Conservation (phyloP, 352 stramenopile genomes). For the Globisporangium apiculatum region DNA sequence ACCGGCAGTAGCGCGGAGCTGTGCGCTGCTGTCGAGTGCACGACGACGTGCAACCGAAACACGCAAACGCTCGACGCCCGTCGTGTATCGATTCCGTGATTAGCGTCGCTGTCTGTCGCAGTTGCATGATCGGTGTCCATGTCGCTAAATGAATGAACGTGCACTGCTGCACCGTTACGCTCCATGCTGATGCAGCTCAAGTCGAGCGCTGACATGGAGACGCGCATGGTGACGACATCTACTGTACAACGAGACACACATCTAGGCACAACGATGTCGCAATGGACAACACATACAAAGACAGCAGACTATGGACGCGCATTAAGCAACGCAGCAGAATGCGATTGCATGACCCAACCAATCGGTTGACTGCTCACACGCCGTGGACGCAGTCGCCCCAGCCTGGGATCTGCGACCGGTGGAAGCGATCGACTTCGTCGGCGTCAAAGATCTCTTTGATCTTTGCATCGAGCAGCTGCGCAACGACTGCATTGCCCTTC, state of each 20-base stretch:
- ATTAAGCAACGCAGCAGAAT: conserved; percentile 14
- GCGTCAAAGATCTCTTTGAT: conserved; percentile 18
- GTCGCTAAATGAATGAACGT: no score
- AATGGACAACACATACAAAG: no score
- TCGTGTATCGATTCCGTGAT: no score
- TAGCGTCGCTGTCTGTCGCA: no score
- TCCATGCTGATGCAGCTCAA: no score
- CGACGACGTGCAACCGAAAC: no score
- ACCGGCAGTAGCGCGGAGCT: not conserved
- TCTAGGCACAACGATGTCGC: not conserved
- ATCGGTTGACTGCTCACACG: not conserved
- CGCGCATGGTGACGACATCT: no score
- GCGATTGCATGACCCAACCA: conserved; percentile 21
- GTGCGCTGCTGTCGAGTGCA: no score
- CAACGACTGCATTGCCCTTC: conserved; percentile 36
- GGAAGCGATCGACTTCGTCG: conserved; percentile 5
- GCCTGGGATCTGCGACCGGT: conserved; percentile 6
- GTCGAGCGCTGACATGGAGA: not conserved
- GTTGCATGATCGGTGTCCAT: no score
- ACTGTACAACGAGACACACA: not conserved
- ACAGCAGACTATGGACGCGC: not conserved
- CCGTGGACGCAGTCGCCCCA: conserved; percentile 8
- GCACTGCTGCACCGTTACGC: no score
- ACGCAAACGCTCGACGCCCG: no score
- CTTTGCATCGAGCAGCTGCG: conserved; percentile 21